Percentiles rank a stretch among this genome's conserved stretches.
These are phyloP conservation scores for Aegilops tauschii DNA, from an alignment of 176 grass and related monocot genomes.

Conservation along the genomic window DNA sequence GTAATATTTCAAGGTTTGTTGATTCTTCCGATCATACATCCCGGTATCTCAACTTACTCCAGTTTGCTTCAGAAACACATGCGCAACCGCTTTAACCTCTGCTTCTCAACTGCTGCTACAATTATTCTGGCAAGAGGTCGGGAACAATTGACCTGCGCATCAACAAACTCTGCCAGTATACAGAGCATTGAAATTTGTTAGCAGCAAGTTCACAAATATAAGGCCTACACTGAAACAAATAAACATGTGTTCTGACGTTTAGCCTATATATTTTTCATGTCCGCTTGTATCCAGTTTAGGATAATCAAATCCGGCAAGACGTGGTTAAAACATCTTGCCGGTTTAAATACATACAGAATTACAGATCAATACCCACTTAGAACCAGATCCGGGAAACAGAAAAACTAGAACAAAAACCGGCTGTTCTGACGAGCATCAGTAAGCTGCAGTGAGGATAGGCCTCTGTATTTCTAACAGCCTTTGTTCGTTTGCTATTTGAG, in stretches of 20 bases:
- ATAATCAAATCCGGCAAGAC: background rate
- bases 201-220: background rate
- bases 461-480: no score
- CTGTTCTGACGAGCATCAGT: background rate
- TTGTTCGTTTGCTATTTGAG: background rate
- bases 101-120: background rate
- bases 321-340: background rate
- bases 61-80: background rate
- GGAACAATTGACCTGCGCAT: background rate
- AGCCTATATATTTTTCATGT: background rate
- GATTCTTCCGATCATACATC: background rate
- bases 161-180: background rate
- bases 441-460: background rate
- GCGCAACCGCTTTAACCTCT: background rate
- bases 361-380: background rate
- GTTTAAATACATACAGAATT: background rate
- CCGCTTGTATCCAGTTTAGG: no score
- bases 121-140: background rate
- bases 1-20: constrained; percentile 8
- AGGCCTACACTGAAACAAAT: background rate
- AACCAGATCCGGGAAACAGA: background rate
- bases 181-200: background rate
- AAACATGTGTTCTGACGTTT: background rate
- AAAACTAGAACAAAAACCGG: background rate
- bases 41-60: background rate